These are phyloP conservation scores for Aspergillus floridensis DNA, from an alignment of 2,329 filamentous ascomycete genomes.

Conservation along the genomic window DNA sequence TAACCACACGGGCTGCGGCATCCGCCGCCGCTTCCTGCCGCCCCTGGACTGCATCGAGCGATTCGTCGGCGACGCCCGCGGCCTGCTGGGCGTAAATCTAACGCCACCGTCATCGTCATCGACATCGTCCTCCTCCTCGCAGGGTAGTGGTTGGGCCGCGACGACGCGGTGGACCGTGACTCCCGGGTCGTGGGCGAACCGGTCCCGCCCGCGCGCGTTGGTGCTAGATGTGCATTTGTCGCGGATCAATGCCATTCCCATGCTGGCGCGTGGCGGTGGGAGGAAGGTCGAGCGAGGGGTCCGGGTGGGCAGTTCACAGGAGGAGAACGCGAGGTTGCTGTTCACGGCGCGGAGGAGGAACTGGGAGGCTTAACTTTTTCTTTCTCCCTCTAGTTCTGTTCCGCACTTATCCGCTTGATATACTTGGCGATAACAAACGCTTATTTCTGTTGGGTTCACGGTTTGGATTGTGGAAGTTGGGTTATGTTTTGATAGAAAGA, in stretches of 20 bases:
- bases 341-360: slow-evolving; percentile 37
- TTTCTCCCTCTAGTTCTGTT: neutral
- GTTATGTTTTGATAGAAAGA: too few species aligned
- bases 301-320: slow-evolving; percentile 14
- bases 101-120: slow-evolving; percentile 7
- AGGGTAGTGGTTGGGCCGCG: too few species aligned
- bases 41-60: slow-evolving; percentile 39
- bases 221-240: slow-evolving; percentile 27
- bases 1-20: slow-evolving; percentile 42
- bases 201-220: slow-evolving; percentile 16
- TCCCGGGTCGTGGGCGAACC: slow-evolving; percentile 23
- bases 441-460: too few species aligned
- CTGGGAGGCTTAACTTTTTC: slow-evolving; percentile 30
- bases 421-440: too few species aligned
- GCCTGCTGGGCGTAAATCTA: slow-evolving; percentile 30
- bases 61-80: slow-evolving; percentile 33
- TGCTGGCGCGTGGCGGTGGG: slow-evolving; percentile 8
- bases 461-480: too few species aligned
- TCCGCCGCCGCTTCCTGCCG: slow-evolving; percentile 40
- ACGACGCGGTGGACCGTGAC: slow-evolving; percentile 15
- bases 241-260: slow-evolving; percentile 23
- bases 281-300: neutral
- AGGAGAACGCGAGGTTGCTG: slow-evolving; percentile 32
- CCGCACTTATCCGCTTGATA: neutral
- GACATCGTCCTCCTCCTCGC: too few species aligned